A percentile compares a stretch with the other conserved stretches of the same genome.
Evolutionary conservation across 1,139 yeast genomes (phyloP).

Genomic region (Meyerozyma athensensis): DNA sequence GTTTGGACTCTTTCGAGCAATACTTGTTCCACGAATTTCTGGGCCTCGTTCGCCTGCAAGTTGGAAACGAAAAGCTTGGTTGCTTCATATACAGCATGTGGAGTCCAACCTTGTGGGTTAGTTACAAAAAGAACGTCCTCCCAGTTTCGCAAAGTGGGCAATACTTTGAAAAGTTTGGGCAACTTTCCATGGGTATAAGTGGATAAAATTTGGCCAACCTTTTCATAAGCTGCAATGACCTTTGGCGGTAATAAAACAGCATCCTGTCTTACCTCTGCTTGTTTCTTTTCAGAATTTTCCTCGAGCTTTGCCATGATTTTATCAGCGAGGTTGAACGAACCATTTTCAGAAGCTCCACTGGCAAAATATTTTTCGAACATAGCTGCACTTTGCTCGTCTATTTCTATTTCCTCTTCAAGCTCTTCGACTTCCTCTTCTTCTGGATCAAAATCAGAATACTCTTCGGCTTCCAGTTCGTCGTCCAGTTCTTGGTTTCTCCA

Average conservation of each 20-base stretch:
- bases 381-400: constrained; percentile 45
- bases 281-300: constrained; percentile 53
- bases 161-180: constrained; percentile 90
- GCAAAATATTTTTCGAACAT: constrained; percentile 62
- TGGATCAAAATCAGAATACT: constrained; percentile 43
- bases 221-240: constrained; percentile 89
- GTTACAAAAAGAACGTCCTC: constrained; percentile 91
- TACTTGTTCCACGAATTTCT: constrained; percentile 70
- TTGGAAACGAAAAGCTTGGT: constrained; percentile 91
- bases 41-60: constrained; percentile 82
- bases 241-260: constrained; percentile 87
- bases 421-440: constrained; percentile 34
- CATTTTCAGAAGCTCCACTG: constrained; percentile 24
- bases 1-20: constrained; percentile 80
- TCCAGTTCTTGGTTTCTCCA: constrained; percentile 9
- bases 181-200: constrained; percentile 95
- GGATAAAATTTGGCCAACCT: constrained; percentile 81
- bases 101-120: constrained; percentile 90
- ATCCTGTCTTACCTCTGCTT: constrained; percentile 24
- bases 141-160: constrained; percentile 93
- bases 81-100: constrained; percentile 95
- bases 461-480: constrained; percentile 33
- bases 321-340: constrained; percentile 74
- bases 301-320: constrained; percentile 85
- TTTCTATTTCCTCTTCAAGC: constrained; percentile 50